Percentiles rank a stretch among this genome's conserved stretches.
Conservation (phyloP, 2,329 filamentous ascomycete genomes). For the Corniculantispora saksenae region DNA sequence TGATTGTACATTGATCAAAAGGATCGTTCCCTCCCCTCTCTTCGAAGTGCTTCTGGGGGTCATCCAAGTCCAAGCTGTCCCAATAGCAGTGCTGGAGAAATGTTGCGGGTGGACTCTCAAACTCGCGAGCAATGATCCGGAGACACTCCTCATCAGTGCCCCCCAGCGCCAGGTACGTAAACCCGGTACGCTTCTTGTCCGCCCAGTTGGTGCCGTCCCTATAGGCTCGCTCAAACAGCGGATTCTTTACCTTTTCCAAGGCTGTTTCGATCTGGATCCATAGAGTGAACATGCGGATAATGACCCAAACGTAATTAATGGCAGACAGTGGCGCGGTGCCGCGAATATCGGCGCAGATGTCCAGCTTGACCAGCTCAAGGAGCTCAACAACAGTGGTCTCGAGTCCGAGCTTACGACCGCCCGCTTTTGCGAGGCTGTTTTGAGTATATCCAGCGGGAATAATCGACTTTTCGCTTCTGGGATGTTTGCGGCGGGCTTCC, state of each 20-base stretch:
- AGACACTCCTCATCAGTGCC: background rate
- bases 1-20: background rate
- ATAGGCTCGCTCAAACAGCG: constrained; percentile 17
- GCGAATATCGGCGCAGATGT: constrained; percentile 31
- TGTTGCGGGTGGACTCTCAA: background rate
- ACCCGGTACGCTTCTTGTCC: background rate
- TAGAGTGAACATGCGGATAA: constrained; percentile 24
- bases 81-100: constrained; percentile 3
- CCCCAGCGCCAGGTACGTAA: background rate
- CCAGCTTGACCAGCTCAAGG: constrained; percentile 27
- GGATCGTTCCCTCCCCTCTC: background rate
- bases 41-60: background rate
- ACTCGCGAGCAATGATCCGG: background rate
- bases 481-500: background rate
- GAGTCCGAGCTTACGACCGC: background rate
- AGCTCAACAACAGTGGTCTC: constrained; percentile 19
- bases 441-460: background rate
- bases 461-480: background rate
- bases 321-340: constrained; percentile 31
- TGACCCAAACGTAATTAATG: constrained; percentile 37
- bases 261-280: constrained; percentile 32
- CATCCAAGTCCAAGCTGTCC: background rate
- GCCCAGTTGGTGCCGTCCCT: background rate
- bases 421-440: background rate
- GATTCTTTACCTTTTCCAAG: constrained; percentile 29